Base-by-base conservation (phyloP, 768 basidiomycete genomes). In the Thelephora ganbajun region DNA sequence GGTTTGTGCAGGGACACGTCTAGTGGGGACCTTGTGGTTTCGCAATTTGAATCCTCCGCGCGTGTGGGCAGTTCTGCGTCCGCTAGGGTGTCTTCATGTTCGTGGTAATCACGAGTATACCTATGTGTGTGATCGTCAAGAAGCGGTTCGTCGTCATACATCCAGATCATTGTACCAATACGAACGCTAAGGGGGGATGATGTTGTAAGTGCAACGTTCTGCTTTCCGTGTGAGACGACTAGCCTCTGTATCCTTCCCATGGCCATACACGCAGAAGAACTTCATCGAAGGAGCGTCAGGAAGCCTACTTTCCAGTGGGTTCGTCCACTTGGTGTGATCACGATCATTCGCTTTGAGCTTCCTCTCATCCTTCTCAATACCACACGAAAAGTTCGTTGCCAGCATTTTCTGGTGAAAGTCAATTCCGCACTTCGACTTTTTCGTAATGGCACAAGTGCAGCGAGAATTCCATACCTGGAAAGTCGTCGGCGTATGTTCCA, bases 201-300 rank as follows among this genome's bases (percentile, higher is more conserved):
- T 48, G n/a, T 30, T 9, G 35, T 48, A 35, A 49, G 45, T 33
- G 13, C 41, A 22, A 35, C 50, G 46, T 44, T 33, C 35, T 41
- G 33, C 19, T 20, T 26, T n/a, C 16, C 12, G 39, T 42, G n/a
- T 48, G 51, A 42, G 44, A 48, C 35, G 46, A 48, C 73, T 53
- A 35, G 79, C 86, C 74, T 96, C 92, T 0, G 92, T 99, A 56
- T 92, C 86, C 59, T 97, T 97, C 16, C 94, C 94, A 54, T 89
- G 83, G 0, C 94, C 94, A 65, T 98, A 97, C 2, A 92, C 76
- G 53, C 93, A 97, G 61, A 81, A 86, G 23, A 94, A 80, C 58
- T 83, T 88, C 80, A 96, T 84, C 4, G 82, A 84, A 1, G 94
- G 92, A 0, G 96, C 96, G 43, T 79, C 64, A 1, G 94, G 94